Percentiles rank a stretch among this genome's conserved stretches.
Conservation (phyloP, 1,284 basidiomycete genomes). For the Ustilago tritici region DNA sequence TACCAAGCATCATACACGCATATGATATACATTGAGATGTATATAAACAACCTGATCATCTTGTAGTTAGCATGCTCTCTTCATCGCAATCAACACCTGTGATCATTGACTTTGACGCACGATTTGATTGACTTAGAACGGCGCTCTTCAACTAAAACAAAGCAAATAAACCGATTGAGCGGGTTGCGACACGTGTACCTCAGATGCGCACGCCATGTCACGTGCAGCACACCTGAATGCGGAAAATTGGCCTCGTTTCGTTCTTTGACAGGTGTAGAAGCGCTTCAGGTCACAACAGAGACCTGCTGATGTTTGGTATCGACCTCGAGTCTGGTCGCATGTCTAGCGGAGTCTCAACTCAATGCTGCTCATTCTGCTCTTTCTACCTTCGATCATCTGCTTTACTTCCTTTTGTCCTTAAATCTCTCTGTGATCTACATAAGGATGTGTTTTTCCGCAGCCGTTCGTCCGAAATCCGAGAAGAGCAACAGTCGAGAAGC, state of each 20-base stretch:
- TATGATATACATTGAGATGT: too few relatives aligned
- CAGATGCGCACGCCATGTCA: too few relatives aligned
- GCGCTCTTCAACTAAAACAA: too few relatives aligned
- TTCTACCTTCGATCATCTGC: neutral
- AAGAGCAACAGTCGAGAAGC: neutral
- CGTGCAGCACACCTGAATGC: slow-evolving; percentile 1
- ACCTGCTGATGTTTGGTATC: neutral
- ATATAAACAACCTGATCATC: too few relatives aligned
- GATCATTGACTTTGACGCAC: too few relatives aligned
- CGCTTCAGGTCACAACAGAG: neutral
- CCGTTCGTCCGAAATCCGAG: slow-evolving; percentile 10
- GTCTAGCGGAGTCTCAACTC: slow-evolving; percentile 11
- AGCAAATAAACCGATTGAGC: too few relatives aligned
- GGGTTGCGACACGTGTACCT: too few relatives aligned
- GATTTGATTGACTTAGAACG: too few relatives aligned
- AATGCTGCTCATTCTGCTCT: neutral
- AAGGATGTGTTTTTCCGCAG: slow-evolving; percentile 15
- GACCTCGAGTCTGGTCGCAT: slow-evolving; percentile 4
- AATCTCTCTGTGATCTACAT: neutral
- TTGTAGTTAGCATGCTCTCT: too few relatives aligned
- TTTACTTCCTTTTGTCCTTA: neutral
- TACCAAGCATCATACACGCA: too few relatives aligned
- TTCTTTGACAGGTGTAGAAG: slow-evolving; percentile 2
- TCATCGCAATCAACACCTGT: too few relatives aligned
- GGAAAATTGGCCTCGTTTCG: neutral